Conservation (phyloP, 2,329 filamentous ascomycete genomes). For the Aspergillus fructus region DNA sequence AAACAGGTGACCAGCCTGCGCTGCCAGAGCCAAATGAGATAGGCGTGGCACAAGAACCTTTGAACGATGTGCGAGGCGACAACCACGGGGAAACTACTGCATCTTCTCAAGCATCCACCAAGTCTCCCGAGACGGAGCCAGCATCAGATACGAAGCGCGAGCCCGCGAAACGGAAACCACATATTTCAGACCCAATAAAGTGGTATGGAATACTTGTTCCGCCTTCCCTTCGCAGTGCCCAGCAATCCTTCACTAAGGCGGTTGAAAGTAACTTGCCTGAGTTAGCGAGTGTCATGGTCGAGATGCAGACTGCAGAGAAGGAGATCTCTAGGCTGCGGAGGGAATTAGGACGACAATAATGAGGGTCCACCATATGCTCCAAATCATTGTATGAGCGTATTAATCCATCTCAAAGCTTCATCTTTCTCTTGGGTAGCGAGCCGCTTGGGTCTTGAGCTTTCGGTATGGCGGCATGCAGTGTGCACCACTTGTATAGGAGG, state of each 20-base stretch:
- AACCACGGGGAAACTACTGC: background rate
- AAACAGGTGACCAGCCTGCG: conserved; percentile 5
- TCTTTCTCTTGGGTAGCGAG: background rate
- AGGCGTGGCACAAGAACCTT: background rate
- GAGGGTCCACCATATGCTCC: background rate
- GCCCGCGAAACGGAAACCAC: conserved; percentile 26
- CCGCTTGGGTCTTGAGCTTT: background rate
- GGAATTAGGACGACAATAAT: conserved; percentile 18
- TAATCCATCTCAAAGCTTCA: background rate
- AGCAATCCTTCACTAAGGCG: conserved; percentile 43
- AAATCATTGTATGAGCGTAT: background rate
- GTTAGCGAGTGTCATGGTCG: conserved; percentile 36
- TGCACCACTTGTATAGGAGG: background rate
- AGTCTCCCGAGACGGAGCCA: conserved; percentile 4
- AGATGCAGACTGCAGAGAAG: conserved; percentile 44
- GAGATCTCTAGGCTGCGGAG: conserved; percentile 34
- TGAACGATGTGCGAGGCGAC: background rate
- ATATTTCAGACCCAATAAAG: conserved; percentile 43
- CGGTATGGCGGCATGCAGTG: background rate
- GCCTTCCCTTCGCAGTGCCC: conserved; percentile 43
- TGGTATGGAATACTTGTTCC: conserved; percentile 53
- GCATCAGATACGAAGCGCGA: conserved; percentile 14
- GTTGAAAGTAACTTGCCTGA: conserved; percentile 37
- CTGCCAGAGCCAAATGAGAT: background rate
- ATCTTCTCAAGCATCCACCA: conserved; percentile 1